Evolutionary conservation across 768 basidiomycete genomes (phyloP), one percentile per base, ranked within the genome.

Genomic region (Pleurotus cornucopiae): DNA sequence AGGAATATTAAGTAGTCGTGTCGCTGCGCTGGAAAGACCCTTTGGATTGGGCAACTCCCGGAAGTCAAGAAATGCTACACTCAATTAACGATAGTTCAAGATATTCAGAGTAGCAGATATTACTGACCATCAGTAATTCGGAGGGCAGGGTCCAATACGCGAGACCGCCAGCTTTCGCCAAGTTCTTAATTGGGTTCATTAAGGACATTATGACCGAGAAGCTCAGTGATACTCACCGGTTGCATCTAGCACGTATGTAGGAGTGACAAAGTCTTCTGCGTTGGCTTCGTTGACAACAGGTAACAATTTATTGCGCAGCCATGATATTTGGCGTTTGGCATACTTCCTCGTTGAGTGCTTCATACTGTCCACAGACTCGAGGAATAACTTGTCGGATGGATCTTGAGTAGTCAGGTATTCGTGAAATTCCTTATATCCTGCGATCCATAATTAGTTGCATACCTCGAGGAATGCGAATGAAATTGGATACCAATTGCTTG

Each of bases 371-470:
- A 90, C 71, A 0, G 88, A 89, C 12, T 72, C 70, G 3, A 70
- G 57, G 63, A 87, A 89, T 11, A 70, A 64, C 49, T 72, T 62
- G 58, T 73, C 65, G 41, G 76, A 65, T 2, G 69, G 69, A 12
- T 74, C 63, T 6, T 76, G 62, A 11, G 75, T 68, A n/a, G 72
- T 70, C 23, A 93, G 72, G 69, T 89, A 86, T 20, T 75, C 65
- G 59, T 84, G 75, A 64, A 99, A 98, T 70, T 98, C 96, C 67
- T 88, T 93, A 73, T 91, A 98, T 4, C 97, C 96, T 98, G 62
- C 39, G 14, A 20, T 9, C 37, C 60, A 26, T 6, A 47, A 46
- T 18, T 49, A 63, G 40, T 20, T 30, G 4, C 14, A 4, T 37
- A 34, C 9, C 13, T 43, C 47, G 53, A 37, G 18, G 46, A 16